A percentile compares a stretch with the other conserved stretches of the same genome.
Conservation (phyloP, 495 filamentous ascomycete species). For the Penicillium soppii region DNA sequence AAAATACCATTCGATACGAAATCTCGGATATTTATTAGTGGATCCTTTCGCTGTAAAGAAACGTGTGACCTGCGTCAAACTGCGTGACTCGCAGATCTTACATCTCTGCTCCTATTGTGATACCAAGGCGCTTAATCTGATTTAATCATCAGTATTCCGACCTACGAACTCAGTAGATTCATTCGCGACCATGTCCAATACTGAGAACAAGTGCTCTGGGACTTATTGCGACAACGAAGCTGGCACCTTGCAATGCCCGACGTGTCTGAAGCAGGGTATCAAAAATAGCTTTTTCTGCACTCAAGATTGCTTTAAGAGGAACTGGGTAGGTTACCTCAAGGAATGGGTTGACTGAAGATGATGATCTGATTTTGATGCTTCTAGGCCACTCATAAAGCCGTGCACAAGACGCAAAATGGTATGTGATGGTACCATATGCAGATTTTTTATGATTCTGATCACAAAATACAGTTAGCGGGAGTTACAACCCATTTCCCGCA, state of each 20-base stretch:
- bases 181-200: slow-evolving; percentile 2
- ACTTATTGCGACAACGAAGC: slow-evolving; percentile 73
- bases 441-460: slow-evolving; percentile 38
- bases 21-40: no score
- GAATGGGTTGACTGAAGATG: slow-evolving; percentile 4
- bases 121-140: no score
- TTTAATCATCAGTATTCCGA: no score
- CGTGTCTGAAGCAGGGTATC: slow-evolving; percentile 70
- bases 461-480: slow-evolving; percentile 71
- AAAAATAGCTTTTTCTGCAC: slow-evolving; percentile 85
- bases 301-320: slow-evolving; percentile 89
- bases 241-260: slow-evolving; percentile 78
- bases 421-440: slow-evolving; percentile 53
- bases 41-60: no score
- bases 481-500: slow-evolving; percentile 76
- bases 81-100: no score
- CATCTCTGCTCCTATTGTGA: no score
- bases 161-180: no score
- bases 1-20: no score
- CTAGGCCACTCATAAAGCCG: slow-evolving; percentile 71
- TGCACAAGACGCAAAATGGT: slow-evolving; percentile 38
- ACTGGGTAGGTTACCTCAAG: slow-evolving; percentile 63
- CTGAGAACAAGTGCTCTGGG: slow-evolving; percentile 54
- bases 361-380: slow-evolving; percentile 58
- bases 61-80: no score